Percentiles rank a stretch among this genome's conserved stretches.
Conservation (phyloP, 2,329 filamentous ascomycete genomes). For the Aurifilum marmelostoma region DNA sequence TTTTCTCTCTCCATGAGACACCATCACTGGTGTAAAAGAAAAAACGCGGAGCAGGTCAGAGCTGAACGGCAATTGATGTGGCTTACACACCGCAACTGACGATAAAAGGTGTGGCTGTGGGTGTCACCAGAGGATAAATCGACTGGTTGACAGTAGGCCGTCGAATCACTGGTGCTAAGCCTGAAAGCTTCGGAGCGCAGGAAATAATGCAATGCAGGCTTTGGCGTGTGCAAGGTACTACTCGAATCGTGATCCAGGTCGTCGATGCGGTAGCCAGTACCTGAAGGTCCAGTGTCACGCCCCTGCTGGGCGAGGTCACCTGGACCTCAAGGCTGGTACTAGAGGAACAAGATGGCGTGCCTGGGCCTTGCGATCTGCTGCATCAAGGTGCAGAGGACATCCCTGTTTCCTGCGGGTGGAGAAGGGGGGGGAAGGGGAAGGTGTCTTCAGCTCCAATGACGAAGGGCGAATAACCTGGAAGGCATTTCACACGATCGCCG, state of each 20-base stretch:
- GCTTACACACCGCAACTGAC: background rate
- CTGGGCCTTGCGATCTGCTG: conserved; percentile 12
- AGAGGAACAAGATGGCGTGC: background rate
- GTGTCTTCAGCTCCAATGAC: conserved; percentile 23
- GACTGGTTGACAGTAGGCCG: conserved; percentile 3
- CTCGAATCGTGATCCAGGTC: conserved; percentile 21
- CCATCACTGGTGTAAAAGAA: background rate
- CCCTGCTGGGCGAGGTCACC: conserved; percentile 19
- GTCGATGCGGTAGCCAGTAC: conserved; percentile 12
- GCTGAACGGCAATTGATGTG: background rate
- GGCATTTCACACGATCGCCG: conserved; percentile 21
- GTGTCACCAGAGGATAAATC: background rate
- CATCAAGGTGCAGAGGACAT: conserved; percentile 16
- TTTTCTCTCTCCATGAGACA: background rate
- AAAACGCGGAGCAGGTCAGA: background rate
- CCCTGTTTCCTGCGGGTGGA: conserved; percentile 17
- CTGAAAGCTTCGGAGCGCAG: background rate
- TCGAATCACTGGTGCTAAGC: background rate
- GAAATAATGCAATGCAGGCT: background rate
- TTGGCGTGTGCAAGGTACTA: background rate
- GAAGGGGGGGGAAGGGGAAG: background rate
- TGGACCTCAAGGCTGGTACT: conserved; percentile 14
- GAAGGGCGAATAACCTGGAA: conserved; percentile 25
- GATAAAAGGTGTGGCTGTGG: background rate
- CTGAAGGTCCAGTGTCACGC: background rate